Conservation (phyloP, 2,329 filamentous ascomycete species). For the Cytospora chrysosperma region DNA sequence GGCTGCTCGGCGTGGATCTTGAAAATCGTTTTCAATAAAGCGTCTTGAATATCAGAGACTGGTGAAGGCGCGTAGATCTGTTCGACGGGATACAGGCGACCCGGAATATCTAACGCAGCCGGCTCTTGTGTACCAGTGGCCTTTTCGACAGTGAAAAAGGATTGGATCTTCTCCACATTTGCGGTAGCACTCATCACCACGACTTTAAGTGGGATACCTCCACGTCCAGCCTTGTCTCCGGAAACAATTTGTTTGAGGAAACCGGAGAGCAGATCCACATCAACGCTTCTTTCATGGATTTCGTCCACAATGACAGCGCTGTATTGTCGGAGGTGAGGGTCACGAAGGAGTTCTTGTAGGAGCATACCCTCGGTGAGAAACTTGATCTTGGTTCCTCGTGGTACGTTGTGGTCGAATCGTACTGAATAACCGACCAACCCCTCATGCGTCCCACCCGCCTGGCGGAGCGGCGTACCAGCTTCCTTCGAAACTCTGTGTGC, state of each 20-base stretch:
- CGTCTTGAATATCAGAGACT: conserved; percentile 78
- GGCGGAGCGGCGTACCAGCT: conserved; percentile 52
- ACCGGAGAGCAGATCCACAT: conserved; percentile 86
- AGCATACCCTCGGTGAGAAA: conserved; percentile 97
- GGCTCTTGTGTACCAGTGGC: conserved; percentile 22
- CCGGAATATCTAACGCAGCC: conserved; percentile 65
- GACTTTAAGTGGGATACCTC: conserved; percentile 77
- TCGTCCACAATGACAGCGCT: conserved; percentile 92
- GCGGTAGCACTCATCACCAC: conserved; percentile 97
- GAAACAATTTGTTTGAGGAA: conserved; percentile 79
- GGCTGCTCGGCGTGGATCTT: conserved; percentile 85
- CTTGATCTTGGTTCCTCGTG: conserved; percentile 83
- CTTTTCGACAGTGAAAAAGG: conserved; percentile 61
- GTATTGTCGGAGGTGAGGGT: conserved; percentile 79
- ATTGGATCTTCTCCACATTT: conserved; percentile 74
- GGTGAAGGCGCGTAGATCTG: conserved; percentile 71
- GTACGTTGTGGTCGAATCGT: conserved; percentile 84
- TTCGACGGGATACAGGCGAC: conserved; percentile 83
- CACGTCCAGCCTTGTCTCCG: conserved; percentile 61
- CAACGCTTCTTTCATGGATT: conserved; percentile 92
- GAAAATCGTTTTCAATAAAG: conserved; percentile 77
- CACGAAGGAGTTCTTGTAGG: conserved; percentile 85
- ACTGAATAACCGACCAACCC: conserved; percentile 87
- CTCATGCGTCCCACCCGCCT: conserved; percentile 32
- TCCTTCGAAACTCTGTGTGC: conserved; percentile 87